Percentiles rank a stretch among this genome's conserved stretches.
These are phyloP conservation scores for Blastocystis hominis DNA, from an alignment of 352 stramenopile species.

Conservation along the genomic window DNA sequence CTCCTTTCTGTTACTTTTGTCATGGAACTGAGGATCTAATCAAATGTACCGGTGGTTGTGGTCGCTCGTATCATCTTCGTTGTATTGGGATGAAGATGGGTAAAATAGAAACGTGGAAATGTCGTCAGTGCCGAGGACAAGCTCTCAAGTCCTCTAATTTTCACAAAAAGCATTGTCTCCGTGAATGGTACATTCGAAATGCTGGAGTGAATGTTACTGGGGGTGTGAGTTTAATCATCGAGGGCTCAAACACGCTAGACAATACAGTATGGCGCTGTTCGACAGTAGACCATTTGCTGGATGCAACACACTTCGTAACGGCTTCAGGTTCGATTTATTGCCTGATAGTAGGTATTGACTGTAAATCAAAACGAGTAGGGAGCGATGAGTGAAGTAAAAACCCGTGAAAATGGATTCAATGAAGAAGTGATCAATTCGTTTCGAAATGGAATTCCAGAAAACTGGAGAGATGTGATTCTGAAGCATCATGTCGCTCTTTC, in stretches of 20 bases:
- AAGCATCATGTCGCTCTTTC: too few relatives aligned
- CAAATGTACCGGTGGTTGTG: neutral
- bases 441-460: neutral
- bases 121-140: neutral
- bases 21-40: neutral
- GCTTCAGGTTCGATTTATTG: neutral
- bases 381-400: neutral
- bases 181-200: neutral
- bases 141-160: neutral
- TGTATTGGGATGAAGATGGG: neutral
- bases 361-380: neutral
- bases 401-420: neutral
- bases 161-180: neutral
- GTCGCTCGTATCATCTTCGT: neutral
- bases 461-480: neutral
- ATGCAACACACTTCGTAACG: neutral
- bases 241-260: neutral
- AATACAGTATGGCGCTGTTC: neutral
- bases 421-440: neutral
- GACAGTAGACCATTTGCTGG: neutral
- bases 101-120: neutral
- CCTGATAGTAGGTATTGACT: neutral
- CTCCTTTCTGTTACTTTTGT: neutral
- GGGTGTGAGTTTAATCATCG: neutral
- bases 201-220: neutral